Evolutionary conservation across 495 filamentous ascomycete species (phyloP), one percentile per base, ranked within the genome.

Genomic region (Coniosporium apollinis): DNA sequence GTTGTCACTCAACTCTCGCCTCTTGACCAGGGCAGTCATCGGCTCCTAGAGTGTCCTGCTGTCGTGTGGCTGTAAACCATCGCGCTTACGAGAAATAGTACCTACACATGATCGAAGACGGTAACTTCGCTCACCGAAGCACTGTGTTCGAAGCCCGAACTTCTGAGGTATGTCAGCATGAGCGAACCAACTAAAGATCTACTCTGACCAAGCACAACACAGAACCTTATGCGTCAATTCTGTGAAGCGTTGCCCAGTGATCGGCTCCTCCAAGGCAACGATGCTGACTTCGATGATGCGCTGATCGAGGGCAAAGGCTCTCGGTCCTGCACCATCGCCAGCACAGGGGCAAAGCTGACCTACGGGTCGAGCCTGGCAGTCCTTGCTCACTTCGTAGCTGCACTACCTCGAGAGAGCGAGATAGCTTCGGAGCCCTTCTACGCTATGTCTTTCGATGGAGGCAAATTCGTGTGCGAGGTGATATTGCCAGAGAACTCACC

Each of bases 401-500:
- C 33, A 15, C 37, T 53, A 7, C 79, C 79, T 43, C 70, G 72
- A 24, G 62, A 71, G 26, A 58, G 62, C 11, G 74, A 82, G 14
- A 54, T 56, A 14, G 47, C 52, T 1, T 49, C 62, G n/a, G 58
- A 62, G 11, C 65, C 76, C 11, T 68, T 65, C 2, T 96, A 85
- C 49, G 52, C 77, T 19, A 50, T 86, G 2, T 59, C 59, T 5
- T 37, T 60, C 4, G 49, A 65, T 13, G 66, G 62, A n/a, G 63
- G 68, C 13, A 65, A 69, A 15, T 96, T 74, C 49, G 46, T 74
- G 31, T 87, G 80, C 50, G 84, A 96, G 48, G 73, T 92, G 3
- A 66, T 84, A 21, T 60, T 97, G 26, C 89, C 89, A 1, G 70
- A 76, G 26, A 67, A 56, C 17, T 84, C 84, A 0, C 84, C 84